Evolutionary conservation across 2,329 filamentous ascomycete genomes (phyloP).

Genomic region (Aspergillus ustus): DNA sequence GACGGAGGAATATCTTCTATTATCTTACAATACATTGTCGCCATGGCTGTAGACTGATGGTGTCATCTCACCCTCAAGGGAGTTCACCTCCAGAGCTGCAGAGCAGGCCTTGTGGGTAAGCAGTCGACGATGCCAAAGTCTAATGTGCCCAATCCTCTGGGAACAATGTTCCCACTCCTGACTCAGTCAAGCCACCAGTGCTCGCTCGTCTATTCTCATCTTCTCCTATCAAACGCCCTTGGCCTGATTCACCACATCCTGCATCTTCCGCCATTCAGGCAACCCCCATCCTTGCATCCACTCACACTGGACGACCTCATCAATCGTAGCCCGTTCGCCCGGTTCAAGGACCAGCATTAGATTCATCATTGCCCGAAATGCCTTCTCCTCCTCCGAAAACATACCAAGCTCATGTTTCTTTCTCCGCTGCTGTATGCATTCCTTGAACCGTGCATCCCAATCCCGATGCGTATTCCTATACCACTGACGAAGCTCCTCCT

Average conservation of each 20-base stretch:
- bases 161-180: too few relatives aligned
- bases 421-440: constrained; percentile 18
- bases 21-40: too few relatives aligned
- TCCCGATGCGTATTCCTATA: constrained; percentile 1
- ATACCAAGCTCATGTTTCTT: constrained; percentile 2
- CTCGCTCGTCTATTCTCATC: too few relatives aligned
- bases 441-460: constrained; percentile 14
- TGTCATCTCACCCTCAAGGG: too few relatives aligned
- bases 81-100: too few relatives aligned
- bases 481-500: constrained; percentile 9
- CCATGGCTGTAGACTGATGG: too few relatives aligned
- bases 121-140: too few relatives aligned
- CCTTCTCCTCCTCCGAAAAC: constrained; percentile 17
- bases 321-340: constrained; percentile 21
- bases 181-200: too few relatives aligned
- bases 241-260: neutral
- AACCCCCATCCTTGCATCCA: constrained; percentile 29
- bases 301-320: constrained; percentile 23
- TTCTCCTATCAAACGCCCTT: too few relatives aligned
- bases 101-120: too few relatives aligned
- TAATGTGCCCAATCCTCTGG: too few relatives aligned
- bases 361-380: constrained; percentile 24
- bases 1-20: too few relatives aligned
- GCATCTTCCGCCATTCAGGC: constrained; percentile 20
- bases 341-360: constrained; percentile 25